Evolutionary conservation across 371 early-diverging fungal genomes (phyloP), one percentile per base, ranked within the genome.

Genomic region (Mucor circinelloides): DNA sequence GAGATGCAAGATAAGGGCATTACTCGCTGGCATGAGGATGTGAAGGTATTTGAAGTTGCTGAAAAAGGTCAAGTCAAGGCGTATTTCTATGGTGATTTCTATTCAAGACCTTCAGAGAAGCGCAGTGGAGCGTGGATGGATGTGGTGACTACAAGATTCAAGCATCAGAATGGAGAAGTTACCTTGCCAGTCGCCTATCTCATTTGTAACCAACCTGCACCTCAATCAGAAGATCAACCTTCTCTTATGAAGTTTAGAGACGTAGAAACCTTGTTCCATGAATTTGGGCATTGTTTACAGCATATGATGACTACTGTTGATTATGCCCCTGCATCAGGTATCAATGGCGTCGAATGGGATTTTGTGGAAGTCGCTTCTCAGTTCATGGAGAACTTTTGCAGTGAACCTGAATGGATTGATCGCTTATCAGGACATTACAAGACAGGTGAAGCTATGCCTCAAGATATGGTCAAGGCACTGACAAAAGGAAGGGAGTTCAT

Each of bases 61-160:
- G 89, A 89, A 46, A 67, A 78, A 10, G 80, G 75, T 7, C 55
- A 83, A 27, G 68, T 84, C 10, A 78, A 84, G 55, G 90, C 90
- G 0, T 90, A 88, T 67, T 90, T 90, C 63, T 88, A 88, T 64
- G 90, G 90, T 7, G 90, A 90, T 61, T 90, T 90, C 67, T 86
- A 86, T 48, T 78, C 86, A 25, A 78, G 90, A 3, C 87, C 88
- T 19, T 83, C 85, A 15, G 90, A 90, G 46, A 90, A 90, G 54
- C 79, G 88, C 31, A 83, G 84, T 27, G 92, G 92, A 59, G 87
- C 87, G 1, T 93, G 93, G 94, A 90, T 93, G 91, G 85, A 89
- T 61, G 80, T 90, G 7, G 89, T 89, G 25, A 85, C 87, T 0
- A 83, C 87, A 0, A 75, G 89, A 21, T 77, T 81, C 69, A 88